Percentiles rank a stretch among this genome's conserved stretches.
Evolutionary conservation across 208 protist genomes (phyloP).

Genomic region (Leishmania arabica): DNA sequence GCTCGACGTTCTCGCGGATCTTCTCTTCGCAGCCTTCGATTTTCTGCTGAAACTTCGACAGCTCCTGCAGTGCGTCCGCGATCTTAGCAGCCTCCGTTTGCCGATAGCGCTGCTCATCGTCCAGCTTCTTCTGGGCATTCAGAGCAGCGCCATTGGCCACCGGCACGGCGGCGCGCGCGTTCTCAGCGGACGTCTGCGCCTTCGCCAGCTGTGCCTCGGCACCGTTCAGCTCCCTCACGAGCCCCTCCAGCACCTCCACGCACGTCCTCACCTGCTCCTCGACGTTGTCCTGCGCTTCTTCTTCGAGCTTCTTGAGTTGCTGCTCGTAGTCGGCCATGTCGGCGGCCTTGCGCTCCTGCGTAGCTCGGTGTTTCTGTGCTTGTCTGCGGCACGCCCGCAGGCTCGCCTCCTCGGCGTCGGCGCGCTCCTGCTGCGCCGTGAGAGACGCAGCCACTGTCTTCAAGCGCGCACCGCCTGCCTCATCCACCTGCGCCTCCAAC

Average conservation of each 20-base stretch:
- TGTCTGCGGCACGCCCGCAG: conserved; percentile 64
- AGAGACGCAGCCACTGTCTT: conserved; percentile 64
- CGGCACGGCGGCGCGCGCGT: conserved; percentile 60
- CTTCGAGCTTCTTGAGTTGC: conserved; percentile 59
- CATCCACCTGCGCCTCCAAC: conserved; percentile 78
- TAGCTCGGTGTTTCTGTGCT: conserved; percentile 69
- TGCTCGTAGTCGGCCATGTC: conserved; percentile 65
- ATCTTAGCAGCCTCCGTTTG: conserved; percentile 81
- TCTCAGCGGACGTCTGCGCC: conserved; percentile 58
- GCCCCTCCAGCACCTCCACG: conserved; percentile 46
- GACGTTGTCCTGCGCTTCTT: conserved; percentile 59
- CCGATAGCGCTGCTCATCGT: conserved; percentile 84
- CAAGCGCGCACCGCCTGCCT: conserved; percentile 70
- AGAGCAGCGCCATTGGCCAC: conserved; percentile 60
- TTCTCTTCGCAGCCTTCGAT: conserved; percentile 88
- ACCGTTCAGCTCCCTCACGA: conserved; percentile 49
- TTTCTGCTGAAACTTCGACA: conserved; percentile 88
- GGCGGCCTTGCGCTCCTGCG: conserved; percentile 66
- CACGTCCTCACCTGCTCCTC: conserved; percentile 58
- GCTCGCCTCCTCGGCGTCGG: conserved; percentile 77
- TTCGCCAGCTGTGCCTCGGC: conserved; percentile 59
- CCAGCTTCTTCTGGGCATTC: conserved; percentile 68
- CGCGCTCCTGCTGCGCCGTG: conserved; percentile 55
- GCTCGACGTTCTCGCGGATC: conserved; percentile 80
- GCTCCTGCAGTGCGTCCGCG: conserved; percentile 77